These are phyloP conservation scores for Pichia sp. DNA, from an alignment of 1,139 yeast genomes.

Conservation along the genomic window DNA sequence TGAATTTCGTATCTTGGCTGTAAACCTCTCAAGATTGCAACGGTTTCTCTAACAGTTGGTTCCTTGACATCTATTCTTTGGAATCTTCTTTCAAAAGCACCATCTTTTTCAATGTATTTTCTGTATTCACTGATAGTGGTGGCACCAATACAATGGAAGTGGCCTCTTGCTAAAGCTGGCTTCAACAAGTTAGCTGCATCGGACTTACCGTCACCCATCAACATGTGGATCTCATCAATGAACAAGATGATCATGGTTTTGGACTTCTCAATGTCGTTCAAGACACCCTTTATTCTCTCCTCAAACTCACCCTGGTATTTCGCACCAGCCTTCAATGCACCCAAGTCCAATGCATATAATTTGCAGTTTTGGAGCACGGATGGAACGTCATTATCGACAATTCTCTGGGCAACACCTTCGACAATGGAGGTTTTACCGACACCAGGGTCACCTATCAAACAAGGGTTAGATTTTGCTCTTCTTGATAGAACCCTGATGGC, in stretches of 20 bases:
- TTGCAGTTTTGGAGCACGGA: constrained; percentile 74
- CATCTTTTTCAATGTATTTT: constrained; percentile 89
- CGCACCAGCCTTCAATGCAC: constrained; percentile 97
- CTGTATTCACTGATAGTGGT: constrained; percentile 94
- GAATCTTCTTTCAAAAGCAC: constrained; percentile 98
- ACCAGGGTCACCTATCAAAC: constrained; percentile 98
- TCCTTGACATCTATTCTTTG: constrained; percentile 96
- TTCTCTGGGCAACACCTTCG: constrained; percentile 98
- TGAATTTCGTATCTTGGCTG: constrained; percentile 96
- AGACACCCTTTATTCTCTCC: constrained; percentile 94
- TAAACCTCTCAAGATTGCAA: constrained; percentile 92
- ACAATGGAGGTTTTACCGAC: constrained; percentile 98
- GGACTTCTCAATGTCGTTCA: constrained; percentile 87
- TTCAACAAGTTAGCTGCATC: constrained; percentile 96
- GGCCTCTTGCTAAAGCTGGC: constrained; percentile 96
- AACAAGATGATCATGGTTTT: constrained; percentile 81
- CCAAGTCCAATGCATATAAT: constrained; percentile 84
- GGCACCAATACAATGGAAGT: constrained; percentile 96
- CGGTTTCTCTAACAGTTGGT: constrained; percentile 87
- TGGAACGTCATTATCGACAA: constrained; percentile 93
- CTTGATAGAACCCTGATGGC: constrained; percentile 92
- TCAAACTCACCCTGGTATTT: constrained; percentile 98
- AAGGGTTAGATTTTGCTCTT: constrained; percentile 94
- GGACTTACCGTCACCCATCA: constrained; percentile 94
- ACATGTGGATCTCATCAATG: constrained; percentile 91